Base-by-base conservation (phyloP, 1,139 yeast genomes). In the Saccharomyces hybrid region DNA sequence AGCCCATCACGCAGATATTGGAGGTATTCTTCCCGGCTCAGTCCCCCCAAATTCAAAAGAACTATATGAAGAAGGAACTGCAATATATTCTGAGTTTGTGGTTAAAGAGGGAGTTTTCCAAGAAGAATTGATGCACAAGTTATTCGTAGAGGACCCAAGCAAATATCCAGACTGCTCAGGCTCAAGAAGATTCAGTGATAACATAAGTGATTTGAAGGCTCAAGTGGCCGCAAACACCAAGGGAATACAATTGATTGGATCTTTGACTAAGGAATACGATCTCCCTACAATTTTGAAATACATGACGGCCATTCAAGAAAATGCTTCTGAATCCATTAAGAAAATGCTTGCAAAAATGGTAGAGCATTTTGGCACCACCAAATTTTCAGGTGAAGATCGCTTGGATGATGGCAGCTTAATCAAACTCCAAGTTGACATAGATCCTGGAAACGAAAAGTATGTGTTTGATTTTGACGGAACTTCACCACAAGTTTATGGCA, bases 401-500 rank as follows among this genome's bases (percentile, higher is more conserved):
- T 69, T 78, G 74, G 81, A 78, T 63, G 81, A 78, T 60, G 82
- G 82, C 2, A 73, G 80, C 2, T 55, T 61, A 3, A 75, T 78
- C 52, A 64, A 69, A 48, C 66, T 78, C 31, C 66, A 68, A 32
- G 75, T 77, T 23, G 74, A 75, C 23, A 73, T 81, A 49, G 67
- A 71, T 44, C 66, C 74, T 50, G 69, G 70, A 48, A 69, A 67
- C 5, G 71, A 72, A 26, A 66, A 67, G n/a, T 77, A 77, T 25
- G 59, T 70, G 5, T 75, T 77, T 61, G 80, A 77, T 59, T 77
- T 77, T 57, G 68, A 71, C 2, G 80, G 78, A 1, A 80, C 88
- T 1, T 80, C 84, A 2, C 76, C 79, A 1, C 85, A 83, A 65
- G 74, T 80, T 48, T 81, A 81, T 61, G 84, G 86, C 25, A 81